Percentiles rank a stretch among this genome's conserved stretches.
Conservation (phyloP, 2,329 filamentous ascomycete species). For the Hypoxylon sp. region DNA sequence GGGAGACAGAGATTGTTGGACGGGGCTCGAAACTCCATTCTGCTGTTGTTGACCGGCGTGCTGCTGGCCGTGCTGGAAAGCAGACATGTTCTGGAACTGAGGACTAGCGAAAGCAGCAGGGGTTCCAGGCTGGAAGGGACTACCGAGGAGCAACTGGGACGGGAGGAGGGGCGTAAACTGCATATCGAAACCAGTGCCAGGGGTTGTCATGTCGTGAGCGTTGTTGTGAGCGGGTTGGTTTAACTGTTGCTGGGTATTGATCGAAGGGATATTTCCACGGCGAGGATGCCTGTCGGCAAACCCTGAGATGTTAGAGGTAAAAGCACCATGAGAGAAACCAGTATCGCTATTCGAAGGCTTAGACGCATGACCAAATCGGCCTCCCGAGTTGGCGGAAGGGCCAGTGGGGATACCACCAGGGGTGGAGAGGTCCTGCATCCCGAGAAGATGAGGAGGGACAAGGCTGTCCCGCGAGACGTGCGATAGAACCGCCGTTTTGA, state of each 20-base stretch:
- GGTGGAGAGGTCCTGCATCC: slow-evolving; percentile 90
- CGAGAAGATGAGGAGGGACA: slow-evolving; percentile 88
- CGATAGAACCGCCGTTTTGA: slow-evolving; percentile 88
- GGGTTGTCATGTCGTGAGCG: slow-evolving; percentile 83
- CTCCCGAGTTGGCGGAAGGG: slow-evolving; percentile 67
- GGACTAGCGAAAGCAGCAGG: slow-evolving; percentile 91
- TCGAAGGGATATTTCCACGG: slow-evolving; percentile 87
- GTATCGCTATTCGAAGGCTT: slow-evolving; percentile 89
- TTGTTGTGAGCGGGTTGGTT: slow-evolving; percentile 66
- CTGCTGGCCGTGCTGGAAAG: slow-evolving; percentile 77
- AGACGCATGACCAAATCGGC: slow-evolving; percentile 80
- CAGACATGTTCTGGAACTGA: slow-evolving; percentile 88
- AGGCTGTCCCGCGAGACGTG: slow-evolving; percentile 84
- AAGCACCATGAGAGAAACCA: slow-evolving; percentile 93
- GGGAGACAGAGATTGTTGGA: slow-evolving; percentile 83
- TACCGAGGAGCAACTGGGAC: slow-evolving; percentile 93
- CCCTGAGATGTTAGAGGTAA: slow-evolving; percentile 86
- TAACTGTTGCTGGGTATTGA: slow-evolving; percentile 84
- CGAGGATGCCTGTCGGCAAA: slow-evolving; percentile 91
- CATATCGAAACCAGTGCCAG: slow-evolving; percentile 94
- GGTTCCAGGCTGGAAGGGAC: slow-evolving; percentile 95
- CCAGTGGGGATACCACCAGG: slow-evolving; percentile 72
- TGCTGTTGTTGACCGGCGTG: slow-evolving; percentile 59
- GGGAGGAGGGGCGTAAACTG: slow-evolving; percentile 97
- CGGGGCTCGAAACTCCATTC: slow-evolving; percentile 79